Base-by-base conservation (phyloP, 768 basidiomycete species). In the Xerocomus spinulosus region DNA sequence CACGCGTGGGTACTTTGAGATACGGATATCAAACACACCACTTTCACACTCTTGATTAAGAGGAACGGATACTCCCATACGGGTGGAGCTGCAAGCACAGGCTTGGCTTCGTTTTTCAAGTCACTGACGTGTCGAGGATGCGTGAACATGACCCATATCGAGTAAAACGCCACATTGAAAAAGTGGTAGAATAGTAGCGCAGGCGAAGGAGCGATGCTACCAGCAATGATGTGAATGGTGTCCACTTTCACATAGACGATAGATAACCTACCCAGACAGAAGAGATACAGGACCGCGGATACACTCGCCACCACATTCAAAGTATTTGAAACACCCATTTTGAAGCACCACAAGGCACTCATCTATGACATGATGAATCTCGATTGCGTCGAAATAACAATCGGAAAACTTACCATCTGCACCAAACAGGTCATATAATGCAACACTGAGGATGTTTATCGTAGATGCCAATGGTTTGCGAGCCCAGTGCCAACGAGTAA, bases 241-340 rank as follows among this genome's bases (percentile, higher is more conserved):
- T 47, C 17, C 8, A 24, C 13, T 36, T 28, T 9, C 7, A 0
- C n/a, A 38, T 5, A 17, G 5, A 35, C 26, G 3, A 15, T 25
- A 35, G 15, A 21, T 43, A n/a, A 70, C 82, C 50, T 60, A 93
- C 92, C 82, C 94, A 14, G 92, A 83, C 10, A 99, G 81, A 4
- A 99, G 77, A 9, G 84, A 85, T 9, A 97, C 92, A 1, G 96
- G 96, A 1, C 87, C 96, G 36, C 79, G 75, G 45, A 97, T 66
- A 56, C 90, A 90, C 56, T 91, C 82, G 1, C 96, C 96, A 13
- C 96, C 96, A 5, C 81, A 76, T 63, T 95, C 92, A 57, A 99
- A 96, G 69, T 98, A 99, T 61, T 91, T 92, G 78, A 99, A 96
- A 68, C 96, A 98, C 0, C 95, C 96, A 2, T 75, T 81, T 46